Evolutionary conservation across 495 filamentous ascomycete species (phyloP), one percentile per base, ranked within the genome.

Genomic region (Trichoderma erinaceum): DNA sequence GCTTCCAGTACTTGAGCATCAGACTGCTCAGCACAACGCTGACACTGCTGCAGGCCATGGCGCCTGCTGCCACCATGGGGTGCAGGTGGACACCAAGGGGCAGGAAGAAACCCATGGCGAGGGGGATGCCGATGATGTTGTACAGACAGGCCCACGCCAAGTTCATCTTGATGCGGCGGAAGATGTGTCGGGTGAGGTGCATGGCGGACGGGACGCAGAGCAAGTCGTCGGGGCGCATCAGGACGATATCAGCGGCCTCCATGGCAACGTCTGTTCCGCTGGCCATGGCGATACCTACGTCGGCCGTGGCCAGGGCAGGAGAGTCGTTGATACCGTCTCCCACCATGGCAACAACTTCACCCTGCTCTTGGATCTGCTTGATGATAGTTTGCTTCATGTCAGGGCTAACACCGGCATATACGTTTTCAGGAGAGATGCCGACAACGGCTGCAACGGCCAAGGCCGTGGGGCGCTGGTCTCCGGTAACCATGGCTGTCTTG

Each of bases 251-350:
- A 2, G 95, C 96, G 4, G 95, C 95, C 80, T 99, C 95, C 88
- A 99, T 94, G 48, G 95, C 95, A 2, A 99, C 94, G 77, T 99
- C 95, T 0, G 95, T 98, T 67, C 95, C 95, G 0, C 88, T 91
- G 21, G 90, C 85, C 75, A 99, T 90, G 21, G 93, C 92, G 72
- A 99, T 97, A 68, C 95, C 95, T 56, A 98, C 88, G 69, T 93
- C 86, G 38, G 95, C 93, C 2, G 92, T 97, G 18, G 94, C 95
- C 2, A 99, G 85, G 1, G 95, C 95, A 0, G 95, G 95, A 0
- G 94, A 97, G 81, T 99, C 95, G 76, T 99, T 99, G 84, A 99
- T 97, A 46, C 95, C 95, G 75, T 99, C 95, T 66, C 95, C 95
- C 27, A 98, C 95, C 95, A 99, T 98, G 71, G 92, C 95, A 27